phyloP scores from a whole-genome alignment of 371 early-diverging fungal genomes.

The Mucor plumbeus region DNA sequence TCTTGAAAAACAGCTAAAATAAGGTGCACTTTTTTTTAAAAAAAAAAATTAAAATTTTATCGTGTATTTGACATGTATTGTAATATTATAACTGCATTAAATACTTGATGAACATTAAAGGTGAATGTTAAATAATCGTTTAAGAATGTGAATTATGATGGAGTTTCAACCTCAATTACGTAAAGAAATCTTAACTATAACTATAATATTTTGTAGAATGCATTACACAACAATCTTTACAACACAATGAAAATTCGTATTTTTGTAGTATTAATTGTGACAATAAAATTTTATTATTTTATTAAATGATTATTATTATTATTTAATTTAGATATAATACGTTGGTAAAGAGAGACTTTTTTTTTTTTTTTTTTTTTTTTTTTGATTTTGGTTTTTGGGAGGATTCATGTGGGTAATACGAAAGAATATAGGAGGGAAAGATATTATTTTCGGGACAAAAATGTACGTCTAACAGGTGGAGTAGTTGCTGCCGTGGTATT shows the following conservation, averaged over 20 bases:
- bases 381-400: not conserved
- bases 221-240: not conserved
- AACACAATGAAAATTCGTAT: not conserved
- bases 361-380: constrained; percentile 9
- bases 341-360: constrained; percentile 3
- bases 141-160: not conserved
- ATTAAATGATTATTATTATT: not conserved
- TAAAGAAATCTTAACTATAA: not conserved
- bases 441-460: constrained; percentile 16
- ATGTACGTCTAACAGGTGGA: constrained; percentile 13
- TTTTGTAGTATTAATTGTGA: not conserved
- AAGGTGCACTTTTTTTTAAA: not conserved
- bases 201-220: not conserved
- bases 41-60: not conserved
- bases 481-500: not conserved
- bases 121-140: no score
- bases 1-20: not conserved
- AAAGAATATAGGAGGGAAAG: constrained; percentile 10
- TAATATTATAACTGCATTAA: no score
- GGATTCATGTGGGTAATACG: constrained; percentile 28
- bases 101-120: no score
- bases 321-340: not conserved
- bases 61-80: not conserved
- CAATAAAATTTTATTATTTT: not conserved
- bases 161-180: not conserved